Evolutionary conservation across 2,329 filamentous ascomycete species (phyloP).

Genomic region (Microdochium nivale): DNA sequence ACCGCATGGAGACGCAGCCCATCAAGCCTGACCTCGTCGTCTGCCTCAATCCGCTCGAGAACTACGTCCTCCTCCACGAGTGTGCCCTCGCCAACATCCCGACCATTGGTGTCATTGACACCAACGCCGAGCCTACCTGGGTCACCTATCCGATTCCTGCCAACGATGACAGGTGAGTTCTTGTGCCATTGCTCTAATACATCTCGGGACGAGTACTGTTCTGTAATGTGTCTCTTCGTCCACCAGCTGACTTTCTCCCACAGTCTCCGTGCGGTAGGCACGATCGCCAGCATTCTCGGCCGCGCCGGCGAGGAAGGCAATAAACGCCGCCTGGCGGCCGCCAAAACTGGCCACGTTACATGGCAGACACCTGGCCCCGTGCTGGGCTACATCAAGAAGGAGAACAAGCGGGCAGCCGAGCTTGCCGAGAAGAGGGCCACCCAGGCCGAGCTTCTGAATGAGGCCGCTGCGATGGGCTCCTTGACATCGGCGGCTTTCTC

Average conservation of each 20-base stretch:
- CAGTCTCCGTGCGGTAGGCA: conserved; percentile 70
- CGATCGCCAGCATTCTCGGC: conserved; percentile 80
- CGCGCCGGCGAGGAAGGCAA: conserved; percentile 76
- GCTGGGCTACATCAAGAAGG: neutral
- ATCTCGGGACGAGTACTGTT: neutral
- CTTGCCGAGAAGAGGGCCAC: neutral
- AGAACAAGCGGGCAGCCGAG: neutral
- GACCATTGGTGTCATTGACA: conserved; percentile 92
- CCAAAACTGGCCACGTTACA: conserved; percentile 51
- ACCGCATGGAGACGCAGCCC: conserved; percentile 53
- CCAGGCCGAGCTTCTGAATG: neutral
- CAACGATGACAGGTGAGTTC: conserved; percentile 79
- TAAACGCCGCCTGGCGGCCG: conserved; percentile 53
- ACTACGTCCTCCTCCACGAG: conserved; percentile 83
- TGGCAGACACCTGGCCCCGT: conserved; percentile 41
- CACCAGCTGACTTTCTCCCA: neutral
- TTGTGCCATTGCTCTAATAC: neutral
- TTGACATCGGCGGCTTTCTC: neutral
- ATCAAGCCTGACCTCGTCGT: conserved; percentile 85
- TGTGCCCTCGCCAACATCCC: conserved; percentile 82
- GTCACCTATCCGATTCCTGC: conserved; percentile 95
- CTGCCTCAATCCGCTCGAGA: conserved; percentile 87
- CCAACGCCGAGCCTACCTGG: conserved; percentile 83
- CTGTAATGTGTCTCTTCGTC: neutral
- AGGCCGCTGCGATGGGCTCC: neutral